Evolutionary conservation across 2,329 filamentous ascomycete genomes (phyloP), one percentile per base, ranked within the genome.

Genomic region (Dactylellina haptotyla): DNA sequence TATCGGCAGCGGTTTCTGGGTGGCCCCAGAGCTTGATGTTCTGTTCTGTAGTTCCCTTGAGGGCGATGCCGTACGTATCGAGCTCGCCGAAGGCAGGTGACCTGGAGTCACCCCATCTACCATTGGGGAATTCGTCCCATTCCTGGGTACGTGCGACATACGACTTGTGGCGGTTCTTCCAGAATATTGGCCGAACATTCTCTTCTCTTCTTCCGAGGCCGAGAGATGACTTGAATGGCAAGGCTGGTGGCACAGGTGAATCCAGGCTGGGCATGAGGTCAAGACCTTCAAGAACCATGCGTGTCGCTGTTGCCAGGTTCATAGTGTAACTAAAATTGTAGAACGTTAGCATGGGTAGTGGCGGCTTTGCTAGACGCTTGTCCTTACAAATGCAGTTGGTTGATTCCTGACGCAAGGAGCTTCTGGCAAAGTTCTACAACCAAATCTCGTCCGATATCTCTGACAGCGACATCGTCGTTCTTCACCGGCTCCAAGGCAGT

Each of bases 51-150:
- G 92, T 96, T 28, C 95, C 95, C 77, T 94, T 96, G 78, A 99
- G 83, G 46, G 93, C 93, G 78, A 98, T 92, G 45, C 93, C 94
- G 79, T 99, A 98, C 6, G 92, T 89, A 81, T 98, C 94, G 58
- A 98, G 84, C 81, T 97, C 93, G 79, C 95, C 95, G 79, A 97
- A 99, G 56, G 95, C 95, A 74, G 95, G 95, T 69, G 94, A 98
- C 76, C 95, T 88, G 58, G 93, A 94, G 81, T 99, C 95, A 82
- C 95, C 96, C 95, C 95, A 99, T 81, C 95, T 90, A 50, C 95
- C 95, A 84, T 99, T 99, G 64, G 95, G 95, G 78, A 97, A 99
- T 81, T 99, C 95, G 79, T 99, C 95, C 95, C 95, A 99, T 77
- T 97, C 94, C 80, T 97, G 93, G 0, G 95, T 99, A 63, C 95